Evolutionary conservation across 2,329 filamentous ascomycete genomes (phyloP).

Genomic region (Pyrenochaeta sp.): DNA sequence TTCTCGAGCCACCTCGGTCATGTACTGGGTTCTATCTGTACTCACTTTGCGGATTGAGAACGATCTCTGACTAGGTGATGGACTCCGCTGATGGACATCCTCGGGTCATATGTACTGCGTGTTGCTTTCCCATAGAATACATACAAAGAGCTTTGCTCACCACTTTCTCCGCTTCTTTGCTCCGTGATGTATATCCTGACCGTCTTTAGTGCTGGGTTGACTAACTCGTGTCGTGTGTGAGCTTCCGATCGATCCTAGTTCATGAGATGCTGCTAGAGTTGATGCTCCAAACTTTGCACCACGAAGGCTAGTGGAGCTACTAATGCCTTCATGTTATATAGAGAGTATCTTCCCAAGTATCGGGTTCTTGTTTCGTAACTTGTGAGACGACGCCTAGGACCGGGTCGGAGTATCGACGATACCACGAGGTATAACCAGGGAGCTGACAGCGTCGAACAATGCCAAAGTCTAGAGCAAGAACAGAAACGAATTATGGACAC

Average conservation of each 20-base stretch:
- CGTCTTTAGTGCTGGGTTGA: neutral
- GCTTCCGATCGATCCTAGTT: neutral
- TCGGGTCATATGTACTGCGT: constrained; percentile 9
- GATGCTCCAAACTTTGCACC: too few species aligned
- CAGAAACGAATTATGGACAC: too few species aligned
- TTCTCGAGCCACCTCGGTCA: constrained; percentile 15
- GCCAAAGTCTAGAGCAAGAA: too few species aligned
- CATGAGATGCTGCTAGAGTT: too few species aligned
- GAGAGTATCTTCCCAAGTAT: too few species aligned
- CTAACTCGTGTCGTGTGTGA: neutral
- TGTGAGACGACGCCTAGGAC: too few species aligned
- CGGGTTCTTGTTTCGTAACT: too few species aligned
- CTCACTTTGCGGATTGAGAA: constrained; percentile 24
- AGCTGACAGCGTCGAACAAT: too few species aligned
- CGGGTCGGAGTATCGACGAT: too few species aligned
- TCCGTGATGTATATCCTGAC: constrained; percentile 7
- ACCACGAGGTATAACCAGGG: too few species aligned
- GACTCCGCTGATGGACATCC: constrained; percentile 12
- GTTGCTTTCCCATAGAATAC: constrained; percentile 14
- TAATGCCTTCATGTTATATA: too few species aligned
- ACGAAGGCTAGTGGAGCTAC: too few species aligned
- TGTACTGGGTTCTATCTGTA: constrained; percentile 23
- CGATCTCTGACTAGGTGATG: constrained; percentile 29
- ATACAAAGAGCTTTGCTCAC: constrained; percentile 26
- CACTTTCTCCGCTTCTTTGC: constrained; percentile 8